phyloP scores from a whole-genome alignment of 139 green algal species.

The Tetratostichococcus sp. region DNA sequence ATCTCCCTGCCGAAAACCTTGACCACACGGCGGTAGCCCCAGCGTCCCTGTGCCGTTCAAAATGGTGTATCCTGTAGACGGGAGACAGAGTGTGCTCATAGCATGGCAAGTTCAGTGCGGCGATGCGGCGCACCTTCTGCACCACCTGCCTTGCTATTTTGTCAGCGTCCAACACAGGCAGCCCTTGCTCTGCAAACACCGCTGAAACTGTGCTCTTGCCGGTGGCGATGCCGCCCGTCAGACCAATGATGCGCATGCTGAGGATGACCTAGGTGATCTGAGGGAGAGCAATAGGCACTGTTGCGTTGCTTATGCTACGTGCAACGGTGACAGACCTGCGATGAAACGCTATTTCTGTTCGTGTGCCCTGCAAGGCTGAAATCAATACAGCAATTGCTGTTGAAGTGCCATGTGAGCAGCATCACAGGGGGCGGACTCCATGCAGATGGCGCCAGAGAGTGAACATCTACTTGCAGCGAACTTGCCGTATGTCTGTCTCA shows the following conservation, averaged over 20 bases:
- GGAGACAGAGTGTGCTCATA: no score
- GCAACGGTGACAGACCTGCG: neutral
- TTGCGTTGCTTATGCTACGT: no score
- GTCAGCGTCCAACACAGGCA: conserved; percentile 74
- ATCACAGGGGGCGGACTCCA: no score
- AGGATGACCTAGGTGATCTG: neutral
- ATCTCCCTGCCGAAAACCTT: conserved; percentile 47
- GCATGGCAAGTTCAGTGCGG: no score
- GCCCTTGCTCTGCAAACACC: conserved; percentile 22
- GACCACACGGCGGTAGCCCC: conserved; percentile 57
- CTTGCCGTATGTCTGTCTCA: no score
- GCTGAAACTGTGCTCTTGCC: conserved; percentile 71
- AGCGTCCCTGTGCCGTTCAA: conserved; percentile 40
- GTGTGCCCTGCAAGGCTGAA: no score
- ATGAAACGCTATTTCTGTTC: no score
- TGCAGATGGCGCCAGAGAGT: no score
- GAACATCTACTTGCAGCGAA: no score
- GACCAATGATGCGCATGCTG: conserved; percentile 72
- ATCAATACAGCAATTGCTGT: no score
- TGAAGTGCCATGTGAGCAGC: no score
- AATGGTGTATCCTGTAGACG: no score
- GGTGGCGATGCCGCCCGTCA: conserved; percentile 81
- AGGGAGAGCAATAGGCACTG: neutral
- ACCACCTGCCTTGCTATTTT: conserved; percentile 49
- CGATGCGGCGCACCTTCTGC: conserved; percentile 33